phyloP scores from a whole-genome alignment of 805 yeast genomes.

The Teunomyces funiuensis region DNA sequence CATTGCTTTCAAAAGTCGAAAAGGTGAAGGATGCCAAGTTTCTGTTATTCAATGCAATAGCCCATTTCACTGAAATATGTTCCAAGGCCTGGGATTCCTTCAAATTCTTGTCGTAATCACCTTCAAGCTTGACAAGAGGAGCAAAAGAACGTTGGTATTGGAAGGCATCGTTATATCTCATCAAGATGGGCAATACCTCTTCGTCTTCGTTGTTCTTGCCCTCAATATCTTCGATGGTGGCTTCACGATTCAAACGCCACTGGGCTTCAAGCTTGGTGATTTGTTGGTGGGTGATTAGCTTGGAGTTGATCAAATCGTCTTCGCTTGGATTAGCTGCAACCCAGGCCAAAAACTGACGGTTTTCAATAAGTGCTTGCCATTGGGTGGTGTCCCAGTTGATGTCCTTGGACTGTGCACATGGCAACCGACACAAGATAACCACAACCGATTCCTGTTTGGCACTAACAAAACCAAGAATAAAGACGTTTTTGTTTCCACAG shows the following conservation, averaged over 20 bases:
- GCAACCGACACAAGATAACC: conserved; percentile 82
- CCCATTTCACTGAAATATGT: conserved; percentile 74
- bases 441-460: conserved; percentile 86
- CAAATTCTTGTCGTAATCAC: conserved; percentile 70
- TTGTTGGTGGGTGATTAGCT: conserved; percentile 59
- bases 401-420: conserved; percentile 79
- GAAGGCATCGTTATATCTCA: conserved; percentile 78
- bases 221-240: conserved; percentile 68
- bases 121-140: conserved; percentile 79
- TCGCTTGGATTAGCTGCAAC: conserved; percentile 70
- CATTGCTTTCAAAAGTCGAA: conserved; percentile 64
- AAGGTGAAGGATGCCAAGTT: conserved; percentile 69
- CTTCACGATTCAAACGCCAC: conserved; percentile 74
- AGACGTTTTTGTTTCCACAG: conserved; percentile 81
- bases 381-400: conserved; percentile 82
- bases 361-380: conserved; percentile 86
- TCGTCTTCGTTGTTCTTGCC: conserved; percentile 49
- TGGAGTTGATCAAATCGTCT: conserved; percentile 57
- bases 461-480: conserved; percentile 79
- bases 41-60: conserved; percentile 59
- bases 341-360: conserved; percentile 79
- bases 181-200: conserved; percentile 66
- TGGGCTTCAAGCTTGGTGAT: conserved; percentile 72
- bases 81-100: conserved; percentile 79
- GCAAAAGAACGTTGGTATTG: conserved; percentile 85